Base-by-base conservation (phyloP, 2,329 filamentous ascomycete genomes). In the Diaporthe helianthi region DNA sequence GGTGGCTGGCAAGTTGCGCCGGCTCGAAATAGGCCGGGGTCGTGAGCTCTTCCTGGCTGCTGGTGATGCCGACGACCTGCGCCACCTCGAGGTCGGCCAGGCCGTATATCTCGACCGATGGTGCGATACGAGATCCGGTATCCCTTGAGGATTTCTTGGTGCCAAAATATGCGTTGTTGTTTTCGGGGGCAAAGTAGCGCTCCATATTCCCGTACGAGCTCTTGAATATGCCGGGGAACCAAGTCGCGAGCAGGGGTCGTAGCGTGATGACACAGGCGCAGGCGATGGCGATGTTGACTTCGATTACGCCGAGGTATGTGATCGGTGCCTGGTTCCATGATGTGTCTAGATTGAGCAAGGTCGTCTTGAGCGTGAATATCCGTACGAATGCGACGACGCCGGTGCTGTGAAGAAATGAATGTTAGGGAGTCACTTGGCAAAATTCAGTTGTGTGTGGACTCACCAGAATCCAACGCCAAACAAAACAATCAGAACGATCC, bases 241-340 rank as follows among this genome's bases (percentile, higher is more conserved):
- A 26, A 7, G 69, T 70, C n/a, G 71, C 65, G 36, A 78, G 68
- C 26, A 77, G 71, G 4, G 77, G 77, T 12, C 76, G 74, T 2
- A 79, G 71, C 12, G 76, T 74, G 9, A 76, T 76, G 26, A 78
- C 72, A 33, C 74, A 76, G 2, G 76, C 76, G 31, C 74, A 76
- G 3, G 76, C 41, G 17, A 78, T 78, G 29, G 73, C 76, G 26
- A 75, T 74, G 65, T 74, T 76, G 66, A 78, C 71, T 68, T 79
- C 77, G 36, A 76, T 75, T 54, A 76, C 73, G 13, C 76, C 76
- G 74, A 76, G 78, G 53, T 76, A 77, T 1, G 78, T 74, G 0
- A 77, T 75, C 9, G 75, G 72, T 2, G 76, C 73, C 36, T 78
- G 77, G 64, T 77, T 76, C 76, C 77, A 79, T 33, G 76, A 74